Evolutionary conservation across 192 early-diverging fungal genomes (phyloP).

Genomic region (Coemansia sp.): DNA sequence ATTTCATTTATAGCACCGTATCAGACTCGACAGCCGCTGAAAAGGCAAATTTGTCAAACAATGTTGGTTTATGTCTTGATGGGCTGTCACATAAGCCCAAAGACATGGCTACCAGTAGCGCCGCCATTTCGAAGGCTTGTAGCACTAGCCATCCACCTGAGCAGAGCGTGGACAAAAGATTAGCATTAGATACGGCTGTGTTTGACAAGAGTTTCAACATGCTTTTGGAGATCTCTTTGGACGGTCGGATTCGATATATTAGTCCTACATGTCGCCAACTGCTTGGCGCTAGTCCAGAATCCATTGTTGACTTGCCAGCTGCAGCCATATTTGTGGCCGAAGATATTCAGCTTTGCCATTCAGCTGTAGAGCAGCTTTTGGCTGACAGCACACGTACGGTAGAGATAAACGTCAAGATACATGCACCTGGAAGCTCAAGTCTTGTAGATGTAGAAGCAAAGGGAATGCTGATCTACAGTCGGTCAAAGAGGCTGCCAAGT

Average conservation of each 20-base stretch:
- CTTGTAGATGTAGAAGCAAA: constrained; percentile 35
- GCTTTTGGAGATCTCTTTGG: constrained; percentile 36
- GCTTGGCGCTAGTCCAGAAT: constrained; percentile 24
- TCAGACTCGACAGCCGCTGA: background rate
- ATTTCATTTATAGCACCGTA: background rate
- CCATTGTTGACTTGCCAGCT: constrained; percentile 32
- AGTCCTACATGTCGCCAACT: constrained; percentile 38
- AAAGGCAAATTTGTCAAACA: background rate
- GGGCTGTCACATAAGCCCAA: background rate
- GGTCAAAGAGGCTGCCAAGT: constrained; percentile 28
- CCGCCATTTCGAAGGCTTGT: background rate
- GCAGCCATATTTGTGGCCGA: constrained; percentile 25
- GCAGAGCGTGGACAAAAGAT: background rate
- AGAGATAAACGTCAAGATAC: constrained; percentile 28
- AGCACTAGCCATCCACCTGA: background rate
- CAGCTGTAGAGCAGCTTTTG: constrained; percentile 43
- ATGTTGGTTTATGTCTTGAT: background rate
- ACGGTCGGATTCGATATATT: constrained; percentile 46
- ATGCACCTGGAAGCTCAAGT: constrained; percentile 14
- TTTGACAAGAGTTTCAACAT: constrained; percentile 41
- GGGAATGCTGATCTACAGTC: constrained; percentile 44
- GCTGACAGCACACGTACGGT: constrained; percentile 42
- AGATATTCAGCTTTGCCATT: constrained; percentile 25
- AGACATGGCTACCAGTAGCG: background rate
- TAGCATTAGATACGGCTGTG: background rate